These are phyloP conservation scores for Colletotrichum lupini DNA, from an alignment of 2,329 filamentous ascomycete genomes.

Conservation along the genomic window DNA sequence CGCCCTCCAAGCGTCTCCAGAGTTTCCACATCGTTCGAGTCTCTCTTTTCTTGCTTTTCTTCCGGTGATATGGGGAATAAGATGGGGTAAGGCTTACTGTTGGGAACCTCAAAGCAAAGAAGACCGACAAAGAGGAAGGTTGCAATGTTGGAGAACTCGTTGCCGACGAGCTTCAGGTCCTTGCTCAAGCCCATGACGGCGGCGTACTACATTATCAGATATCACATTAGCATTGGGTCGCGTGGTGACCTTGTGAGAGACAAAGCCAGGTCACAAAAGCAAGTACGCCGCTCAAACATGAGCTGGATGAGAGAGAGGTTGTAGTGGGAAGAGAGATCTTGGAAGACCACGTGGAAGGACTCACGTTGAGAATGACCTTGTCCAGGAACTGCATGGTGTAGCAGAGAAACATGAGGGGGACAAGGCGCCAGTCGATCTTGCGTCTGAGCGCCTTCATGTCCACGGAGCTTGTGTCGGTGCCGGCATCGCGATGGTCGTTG, in stretches of 20 bases:
- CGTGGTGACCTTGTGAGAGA: background rate
- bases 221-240: background rate
- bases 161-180: constrained; percentile 65
- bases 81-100: constrained; percentile 53
- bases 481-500: constrained; percentile 52
- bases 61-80: background rate
- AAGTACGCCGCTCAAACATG: background rate
- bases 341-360: constrained; percentile 37
- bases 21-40: background rate
- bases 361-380: constrained; percentile 71
- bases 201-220: constrained; percentile 62
- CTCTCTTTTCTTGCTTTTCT: background rate
- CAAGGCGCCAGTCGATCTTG: constrained; percentile 68
- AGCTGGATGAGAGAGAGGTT: background rate
- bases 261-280: background rate
- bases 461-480: constrained; percentile 45
- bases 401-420: constrained; percentile 70
- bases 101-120: constrained; percentile 68
- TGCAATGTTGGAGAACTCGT: constrained; percentile 71
- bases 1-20: background rate
- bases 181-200: constrained; percentile 72
- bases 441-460: constrained; percentile 59
- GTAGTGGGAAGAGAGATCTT: background rate
- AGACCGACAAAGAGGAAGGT: constrained; percentile 73
- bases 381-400: constrained; percentile 74